These are phyloP conservation scores for Bryoerythrophyllum caledonicum DNA, from an alignment of 225 moss, liverwort and hornwort genomes.

Conservation along the genomic window DNA sequence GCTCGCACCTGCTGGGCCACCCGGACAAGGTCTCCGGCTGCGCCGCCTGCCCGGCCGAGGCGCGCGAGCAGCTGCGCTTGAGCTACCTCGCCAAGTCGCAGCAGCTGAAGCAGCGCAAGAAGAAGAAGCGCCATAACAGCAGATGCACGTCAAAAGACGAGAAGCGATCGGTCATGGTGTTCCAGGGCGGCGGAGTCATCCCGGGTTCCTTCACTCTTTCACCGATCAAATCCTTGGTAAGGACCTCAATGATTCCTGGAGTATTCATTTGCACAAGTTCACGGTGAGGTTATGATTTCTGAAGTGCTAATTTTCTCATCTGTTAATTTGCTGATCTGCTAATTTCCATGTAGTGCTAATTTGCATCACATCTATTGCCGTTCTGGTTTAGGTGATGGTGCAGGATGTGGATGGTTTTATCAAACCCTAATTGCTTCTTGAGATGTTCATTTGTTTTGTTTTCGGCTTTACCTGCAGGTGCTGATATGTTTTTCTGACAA, in stretches of 20 bases:
- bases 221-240: slow-evolving; percentile 38
- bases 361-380: background rate
- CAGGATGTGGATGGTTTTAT: background rate
- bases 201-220: slow-evolving; percentile 21
- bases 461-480: too few relatives aligned
- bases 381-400: background rate
- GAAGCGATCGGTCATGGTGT: slow-evolving; percentile 30
- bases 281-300: background rate
- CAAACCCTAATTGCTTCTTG: background rate
- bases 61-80: slow-evolving; percentile 45
- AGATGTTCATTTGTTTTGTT: background rate
- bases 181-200: slow-evolving; percentile 34
- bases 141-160: background rate
- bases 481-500: too few relatives aligned
- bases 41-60: slow-evolving; percentile 40
- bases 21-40: slow-evolving; percentile 46
- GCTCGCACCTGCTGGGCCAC: slow-evolving; percentile 46
- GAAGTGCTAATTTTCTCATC: background rate
- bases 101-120: slow-evolving; percentile 28
- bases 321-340: too few relatives aligned
- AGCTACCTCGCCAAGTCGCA: slow-evolving; percentile 43
- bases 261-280: background rate
- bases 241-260: background rate
- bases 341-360: background rate
- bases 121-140: slow-evolving; percentile 34